Evolutionary conservation across 2,329 filamentous ascomycete species (phyloP).

Genomic region (Tolypocladium tropicale): DNA sequence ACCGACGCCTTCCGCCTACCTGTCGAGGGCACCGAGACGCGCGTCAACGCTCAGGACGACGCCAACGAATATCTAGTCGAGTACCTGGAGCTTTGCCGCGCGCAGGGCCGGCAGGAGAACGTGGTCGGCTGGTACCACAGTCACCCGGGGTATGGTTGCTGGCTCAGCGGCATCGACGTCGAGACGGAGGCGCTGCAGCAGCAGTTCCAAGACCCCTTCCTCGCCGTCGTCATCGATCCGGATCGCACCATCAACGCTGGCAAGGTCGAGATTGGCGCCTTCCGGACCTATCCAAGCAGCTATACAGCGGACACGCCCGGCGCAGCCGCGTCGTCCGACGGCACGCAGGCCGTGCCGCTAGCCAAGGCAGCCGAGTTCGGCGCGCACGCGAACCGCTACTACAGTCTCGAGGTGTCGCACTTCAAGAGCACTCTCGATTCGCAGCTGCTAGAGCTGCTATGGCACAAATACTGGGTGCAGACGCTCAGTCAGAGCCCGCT

Average conservation of each 20-base stretch:
- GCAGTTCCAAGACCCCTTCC: conserved; percentile 76
- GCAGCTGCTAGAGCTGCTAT: conserved; percentile 76
- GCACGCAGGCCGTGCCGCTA: conserved; percentile 73
- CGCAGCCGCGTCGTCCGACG: conserved; percentile 29
- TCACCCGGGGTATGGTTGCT: conserved; percentile 96
- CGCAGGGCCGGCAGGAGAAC: conserved; percentile 75
- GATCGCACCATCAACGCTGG: conserved; percentile 90
- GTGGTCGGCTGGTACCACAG: conserved; percentile 97
- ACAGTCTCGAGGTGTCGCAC: conserved; percentile 81
- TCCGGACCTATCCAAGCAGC: conserved; percentile 75
- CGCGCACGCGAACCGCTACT: conserved; percentile 83
- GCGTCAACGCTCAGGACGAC: conserved; percentile 91
- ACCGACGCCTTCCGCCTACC: conserved; percentile 90
- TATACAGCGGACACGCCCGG: conserved; percentile 41
- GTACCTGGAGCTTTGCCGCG: conserved; percentile 67
- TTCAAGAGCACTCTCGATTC: conserved; percentile 90
- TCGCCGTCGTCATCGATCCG: conserved; percentile 92
- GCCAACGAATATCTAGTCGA: conserved; percentile 95
- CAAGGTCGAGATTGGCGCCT: conserved; percentile 95
- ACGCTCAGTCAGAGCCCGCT: conserved; percentile 87
- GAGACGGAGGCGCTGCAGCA: conserved; percentile 81
- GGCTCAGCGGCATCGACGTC: conserved; percentile 94
- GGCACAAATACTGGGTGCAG: conserved; percentile 99
- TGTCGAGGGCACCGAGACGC: conserved; percentile 95
- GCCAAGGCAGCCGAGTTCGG: conserved; percentile 94